Conservation (phyloP, 257 asterid genomes). For the Capsicum pubescens region DNA sequence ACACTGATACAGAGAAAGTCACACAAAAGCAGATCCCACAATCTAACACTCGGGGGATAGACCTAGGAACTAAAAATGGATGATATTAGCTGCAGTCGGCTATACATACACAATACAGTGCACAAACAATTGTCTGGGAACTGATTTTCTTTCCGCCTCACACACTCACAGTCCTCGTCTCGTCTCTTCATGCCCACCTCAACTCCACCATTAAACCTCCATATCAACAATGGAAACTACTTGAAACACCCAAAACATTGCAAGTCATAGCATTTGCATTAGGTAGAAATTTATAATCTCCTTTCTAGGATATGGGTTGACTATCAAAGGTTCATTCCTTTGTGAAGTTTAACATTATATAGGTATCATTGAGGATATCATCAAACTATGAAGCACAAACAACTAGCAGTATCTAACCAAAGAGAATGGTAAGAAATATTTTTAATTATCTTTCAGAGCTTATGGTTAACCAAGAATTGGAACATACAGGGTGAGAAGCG, state of each 20-base stretch:
- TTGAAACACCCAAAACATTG: not conserved
- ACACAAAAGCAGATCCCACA: not conserved
- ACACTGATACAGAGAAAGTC: not conserved
- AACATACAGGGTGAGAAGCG: conserved; percentile 53
- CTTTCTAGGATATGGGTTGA: not conserved
- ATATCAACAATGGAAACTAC: not conserved
- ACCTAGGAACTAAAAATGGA: not conserved
- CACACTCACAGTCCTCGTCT: not conserved
- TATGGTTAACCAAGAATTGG: not conserved
- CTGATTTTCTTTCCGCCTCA: not conserved
- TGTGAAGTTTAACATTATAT: not conserved
- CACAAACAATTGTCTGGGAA: not conserved
- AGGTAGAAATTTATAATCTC: not conserved
- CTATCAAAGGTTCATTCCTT: conserved; percentile 9
- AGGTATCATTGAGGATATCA: not conserved
- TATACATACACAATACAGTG: not conserved
- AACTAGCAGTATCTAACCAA: not conserved
- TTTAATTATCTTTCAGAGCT: not conserved
- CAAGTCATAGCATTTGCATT: not conserved
- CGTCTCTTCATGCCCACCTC: not conserved
- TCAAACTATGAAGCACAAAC: not conserved
- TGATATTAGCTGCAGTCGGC: not conserved
- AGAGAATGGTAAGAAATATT: not conserved
- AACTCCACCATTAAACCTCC: not conserved
- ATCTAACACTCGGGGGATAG: not conserved